Percentiles rank a stretch among this genome's conserved stretches.
phyloP scores from a whole-genome alignment of 495 filamentous ascomycete species.

The Pyrenula aspistea region DNA sequence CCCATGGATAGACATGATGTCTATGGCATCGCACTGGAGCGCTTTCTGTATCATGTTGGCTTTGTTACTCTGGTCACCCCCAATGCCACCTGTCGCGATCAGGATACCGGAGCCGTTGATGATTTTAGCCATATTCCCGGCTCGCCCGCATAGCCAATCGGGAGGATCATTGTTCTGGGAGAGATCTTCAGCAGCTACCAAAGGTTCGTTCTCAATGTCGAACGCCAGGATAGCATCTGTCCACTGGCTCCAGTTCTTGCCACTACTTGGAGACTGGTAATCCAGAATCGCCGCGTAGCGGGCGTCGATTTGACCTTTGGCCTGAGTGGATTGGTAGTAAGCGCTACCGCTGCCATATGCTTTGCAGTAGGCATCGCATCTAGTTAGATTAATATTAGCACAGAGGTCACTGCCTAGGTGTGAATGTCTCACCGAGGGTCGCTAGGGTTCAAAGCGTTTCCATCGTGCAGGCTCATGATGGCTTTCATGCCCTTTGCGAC shows the following conservation, averaged over 20 bases:
- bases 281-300: neutral
- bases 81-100: constrained; percentile 10
- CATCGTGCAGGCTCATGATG: neutral
- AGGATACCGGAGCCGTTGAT: constrained; percentile 4
- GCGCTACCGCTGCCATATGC: neutral
- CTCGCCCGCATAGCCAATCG: constrained; percentile 5
- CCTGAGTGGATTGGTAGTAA: neutral
- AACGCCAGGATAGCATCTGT: neutral
- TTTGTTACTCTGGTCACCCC: constrained; percentile 6
- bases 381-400: neutral
- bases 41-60: constrained; percentile 5
- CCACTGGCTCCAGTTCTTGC: constrained; percentile 1
- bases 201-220: constrained; percentile 1
- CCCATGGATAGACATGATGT: constrained; percentile 8
- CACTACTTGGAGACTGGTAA: constrained; percentile 1
- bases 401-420: too few species aligned
- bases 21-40: constrained; percentile 8
- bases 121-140: constrained; percentile 1
- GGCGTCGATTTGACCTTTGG: neutral
- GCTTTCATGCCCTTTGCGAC: neutral
- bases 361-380: neutral
- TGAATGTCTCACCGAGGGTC: neutral
- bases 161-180: neutral
- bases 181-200: neutral
- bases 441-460: neutral